Evolutionary conservation across 768 basidiomycete species (phyloP), one percentile per base, ranked within the genome.

Genomic region (Lactifluus piperatus): DNA sequence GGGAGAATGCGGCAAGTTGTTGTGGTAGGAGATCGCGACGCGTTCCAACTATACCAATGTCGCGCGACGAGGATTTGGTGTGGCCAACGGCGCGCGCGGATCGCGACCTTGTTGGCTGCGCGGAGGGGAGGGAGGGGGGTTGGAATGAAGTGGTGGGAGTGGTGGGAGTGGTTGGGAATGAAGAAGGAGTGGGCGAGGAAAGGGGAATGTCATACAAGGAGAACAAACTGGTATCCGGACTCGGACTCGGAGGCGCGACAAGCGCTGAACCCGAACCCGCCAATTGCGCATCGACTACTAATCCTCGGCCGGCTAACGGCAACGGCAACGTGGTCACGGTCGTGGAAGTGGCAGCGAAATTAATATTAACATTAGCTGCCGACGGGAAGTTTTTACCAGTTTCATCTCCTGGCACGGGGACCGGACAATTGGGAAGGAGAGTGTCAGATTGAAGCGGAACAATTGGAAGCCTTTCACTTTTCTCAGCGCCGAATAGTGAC

Each of bases 21-120:
- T 68, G 67, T 44, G 67, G 67, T 26, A 68, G 60, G 26, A 68
- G 62, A 4, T 60, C 61, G 53, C 63, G 58, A 55, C 80, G 63
- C 53, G 63, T 77, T 52, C 81, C 80, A 55, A 83, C 76, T 58
- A 82, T 77, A 57, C 78, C 79, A 54, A 80, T 68, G 68, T 80
- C 76, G 32, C 78, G 73, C n/a, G 77, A 76, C 10, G 73, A 68
- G 6, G 63, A 51, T 67, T 77, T 78, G 51, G 76, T 69, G 67
- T 72, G 70, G 66, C 36, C 22, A 2, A 22, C 4, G 2, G 36
- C 24, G 29, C 36, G 44, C 29, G 18, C 34, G 20, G 20, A 32
- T 27, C 60, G 54, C 4, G 54, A 34, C 10, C 6, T 44, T 16
- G 37, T 26, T 20, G 14, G 34, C 14, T 22, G 18, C 5, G 43